phyloP scores from a whole-genome alignment of 1,284 basidiomycete species.

The Kalmanozyma brasiliensis region DNA sequence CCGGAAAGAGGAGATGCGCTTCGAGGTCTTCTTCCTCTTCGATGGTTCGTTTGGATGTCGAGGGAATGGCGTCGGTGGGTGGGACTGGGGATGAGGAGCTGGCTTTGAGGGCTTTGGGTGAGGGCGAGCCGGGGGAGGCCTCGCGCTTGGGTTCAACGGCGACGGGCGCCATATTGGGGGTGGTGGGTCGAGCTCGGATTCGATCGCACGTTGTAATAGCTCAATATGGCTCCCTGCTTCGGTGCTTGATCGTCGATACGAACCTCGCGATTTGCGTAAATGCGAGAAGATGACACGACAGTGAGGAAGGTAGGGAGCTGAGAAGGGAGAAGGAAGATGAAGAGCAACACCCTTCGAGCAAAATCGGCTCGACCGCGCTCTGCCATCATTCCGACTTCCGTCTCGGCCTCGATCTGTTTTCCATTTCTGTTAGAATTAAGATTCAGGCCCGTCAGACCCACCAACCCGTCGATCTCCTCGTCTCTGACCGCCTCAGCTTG shows the following conservation, averaged over 20 bases:
- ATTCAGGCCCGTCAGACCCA: slow-evolving; percentile 1
- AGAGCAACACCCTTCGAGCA: neutral
- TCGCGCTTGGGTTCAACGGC: slow-evolving; percentile 9
- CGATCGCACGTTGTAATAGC: no score
- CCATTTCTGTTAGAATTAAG: neutral
- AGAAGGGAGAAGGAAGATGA: neutral
- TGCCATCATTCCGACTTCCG: slow-evolving; percentile 8
- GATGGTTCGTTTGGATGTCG: slow-evolving; percentile 37
- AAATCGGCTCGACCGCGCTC: slow-evolving; percentile 10
- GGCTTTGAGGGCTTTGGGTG: slow-evolving; percentile 4
- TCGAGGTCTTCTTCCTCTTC: slow-evolving; percentile 27
- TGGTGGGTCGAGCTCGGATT: no score
- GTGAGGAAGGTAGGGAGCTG: neutral
- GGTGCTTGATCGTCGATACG: no score
- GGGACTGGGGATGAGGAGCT: slow-evolving; percentile 12
- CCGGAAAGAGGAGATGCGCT: slow-evolving; percentile 9
- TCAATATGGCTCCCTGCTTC: no score
- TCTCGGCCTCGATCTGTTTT: neutral
- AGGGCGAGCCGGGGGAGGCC: slow-evolving; percentile 18
- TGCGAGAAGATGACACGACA: no score
- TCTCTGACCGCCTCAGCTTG: no score
- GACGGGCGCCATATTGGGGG: slow-evolving; percentile 16
- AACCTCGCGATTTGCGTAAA: no score
- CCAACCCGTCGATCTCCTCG: no score
- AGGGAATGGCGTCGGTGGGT: slow-evolving; percentile 11